Conservation (phyloP, 2,329 filamentous ascomycete species). For the Sporothrix variecibatus region DNA sequence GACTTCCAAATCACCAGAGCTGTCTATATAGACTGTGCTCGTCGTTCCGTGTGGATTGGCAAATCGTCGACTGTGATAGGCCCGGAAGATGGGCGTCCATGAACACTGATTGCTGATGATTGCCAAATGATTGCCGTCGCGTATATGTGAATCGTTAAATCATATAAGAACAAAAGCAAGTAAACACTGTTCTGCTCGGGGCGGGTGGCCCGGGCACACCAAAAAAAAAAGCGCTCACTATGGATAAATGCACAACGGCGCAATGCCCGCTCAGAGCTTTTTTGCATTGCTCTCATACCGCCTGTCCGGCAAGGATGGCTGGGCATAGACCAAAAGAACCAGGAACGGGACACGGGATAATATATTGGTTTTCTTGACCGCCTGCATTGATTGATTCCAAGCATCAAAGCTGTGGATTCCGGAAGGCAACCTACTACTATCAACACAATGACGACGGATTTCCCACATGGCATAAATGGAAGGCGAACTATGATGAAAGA, state of each 20-base stretch:
- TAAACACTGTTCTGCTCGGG: not conserved
- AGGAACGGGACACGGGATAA: not conserved
- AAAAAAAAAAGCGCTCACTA: constrained; percentile 7
- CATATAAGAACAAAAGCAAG: constrained; percentile 4
- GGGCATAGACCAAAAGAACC: not conserved
- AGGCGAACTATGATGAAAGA: constrained; percentile 1
- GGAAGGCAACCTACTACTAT: not conserved
- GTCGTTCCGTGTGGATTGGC: constrained; percentile 5
- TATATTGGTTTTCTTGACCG: not conserved
- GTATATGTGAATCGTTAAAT: constrained; percentile 1
- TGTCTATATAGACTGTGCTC: not conserved
- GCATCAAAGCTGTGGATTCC: not conserved
- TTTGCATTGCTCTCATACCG: not conserved
- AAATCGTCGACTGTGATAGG: constrained; percentile 9
- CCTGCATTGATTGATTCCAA: not conserved
- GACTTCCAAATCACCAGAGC: not conserved
- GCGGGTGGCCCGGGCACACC: constrained; percentile 5
- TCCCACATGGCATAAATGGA: constrained; percentile 1
- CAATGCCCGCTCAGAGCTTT: not conserved
- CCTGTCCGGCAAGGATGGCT: not conserved
- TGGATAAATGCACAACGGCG: constrained; percentile 19
- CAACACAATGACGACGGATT: not conserved
- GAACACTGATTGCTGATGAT: not conserved
- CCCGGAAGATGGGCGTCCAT: constrained; percentile 12
- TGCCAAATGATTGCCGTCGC: not conserved